Evolutionary conservation across 2,329 filamentous ascomycete species (phyloP), one percentile per base, ranked within the genome.

Genomic region (Penicillium sp.): DNA sequence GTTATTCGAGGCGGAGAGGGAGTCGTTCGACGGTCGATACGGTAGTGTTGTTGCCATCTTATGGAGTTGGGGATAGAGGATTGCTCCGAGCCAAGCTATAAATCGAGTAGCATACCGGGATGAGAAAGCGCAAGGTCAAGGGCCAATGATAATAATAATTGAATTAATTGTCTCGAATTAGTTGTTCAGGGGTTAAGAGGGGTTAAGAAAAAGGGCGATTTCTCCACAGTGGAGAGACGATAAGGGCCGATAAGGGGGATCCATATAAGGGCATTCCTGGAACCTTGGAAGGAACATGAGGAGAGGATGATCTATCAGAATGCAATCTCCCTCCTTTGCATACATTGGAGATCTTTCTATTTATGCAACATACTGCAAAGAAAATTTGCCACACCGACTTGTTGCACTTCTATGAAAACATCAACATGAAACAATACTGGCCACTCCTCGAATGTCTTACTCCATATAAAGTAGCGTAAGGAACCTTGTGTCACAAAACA

Each of bases 1-100:
- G 42, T 64, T 58, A 58, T 68, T 68, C 34, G 81, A 77, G 32
- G 84, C 80, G 18, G 77, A 75, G 65, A 87, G 84, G 68, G 69
- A 71, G 55, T 72, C 71, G 52, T 73, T 74, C 16, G 74, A 71
- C 31, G 74, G 71, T 56, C 72, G 72, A 61, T 72, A 72, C 13
- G 75, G 70, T 32, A 77, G 60, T 23, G 67, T 65, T 44, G 66
- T 68, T 54, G 68, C 65, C 72, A 75, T 76, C 54, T 65, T 71
- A 52, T 56, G 57, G 10, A 12, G 52, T 46, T 50, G 46, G 39
- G 25, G 47, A 40, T 51, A 58, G 55, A 60, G 50, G 57, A 54
- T 48, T 57, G 56, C 58, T 57, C 60, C 56, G 46, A 45, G 55
- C 51, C 55, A 61, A 40, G 55, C 37, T 55, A 62, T 49, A 18